These are phyloP conservation scores for Yamadazyma akitaensis DNA, from an alignment of 805 yeast genomes.

Conservation along the genomic window DNA sequence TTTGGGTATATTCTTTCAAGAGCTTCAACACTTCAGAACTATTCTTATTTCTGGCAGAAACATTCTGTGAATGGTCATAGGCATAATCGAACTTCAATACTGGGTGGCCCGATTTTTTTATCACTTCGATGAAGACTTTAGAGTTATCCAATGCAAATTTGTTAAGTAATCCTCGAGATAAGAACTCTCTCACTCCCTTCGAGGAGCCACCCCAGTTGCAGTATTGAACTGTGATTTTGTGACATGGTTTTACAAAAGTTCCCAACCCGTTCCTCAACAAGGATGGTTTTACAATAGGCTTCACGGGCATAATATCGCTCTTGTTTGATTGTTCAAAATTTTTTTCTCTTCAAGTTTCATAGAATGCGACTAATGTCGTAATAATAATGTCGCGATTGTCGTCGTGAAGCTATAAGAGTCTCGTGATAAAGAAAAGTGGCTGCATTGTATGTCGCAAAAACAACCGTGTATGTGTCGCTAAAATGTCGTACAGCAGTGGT, in stretches of 20 bases:
- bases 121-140: slow-evolving; percentile 66
- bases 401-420: neutral
- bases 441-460: neutral
- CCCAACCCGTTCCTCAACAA: slow-evolving; percentile 74
- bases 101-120: slow-evolving; percentile 82
- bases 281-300: slow-evolving; percentile 56
- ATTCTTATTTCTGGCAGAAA: slow-evolving; percentile 75
- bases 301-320: slow-evolving; percentile 45
- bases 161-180: slow-evolving; percentile 49
- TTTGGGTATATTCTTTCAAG: slow-evolving; percentile 57
- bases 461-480: neutral
- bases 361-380: slow-evolving; percentile 2
- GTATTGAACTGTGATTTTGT: slow-evolving; percentile 68
- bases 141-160: slow-evolving; percentile 59
- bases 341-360: slow-evolving; percentile 1
- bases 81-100: slow-evolving; percentile 41
- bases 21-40: slow-evolving; percentile 61
- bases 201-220: slow-evolving; percentile 98
- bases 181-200: slow-evolving; percentile 70
- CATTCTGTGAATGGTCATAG: slow-evolving; percentile 33
- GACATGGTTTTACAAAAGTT: slow-evolving; percentile 72
- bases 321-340: neutral
- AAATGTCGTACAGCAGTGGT: neutral
- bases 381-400: neutral
- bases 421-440: neutral